These are phyloP conservation scores for Salvia rosmarinus DNA, from an alignment of 257 asterid genomes.

Conservation along the genomic window DNA sequence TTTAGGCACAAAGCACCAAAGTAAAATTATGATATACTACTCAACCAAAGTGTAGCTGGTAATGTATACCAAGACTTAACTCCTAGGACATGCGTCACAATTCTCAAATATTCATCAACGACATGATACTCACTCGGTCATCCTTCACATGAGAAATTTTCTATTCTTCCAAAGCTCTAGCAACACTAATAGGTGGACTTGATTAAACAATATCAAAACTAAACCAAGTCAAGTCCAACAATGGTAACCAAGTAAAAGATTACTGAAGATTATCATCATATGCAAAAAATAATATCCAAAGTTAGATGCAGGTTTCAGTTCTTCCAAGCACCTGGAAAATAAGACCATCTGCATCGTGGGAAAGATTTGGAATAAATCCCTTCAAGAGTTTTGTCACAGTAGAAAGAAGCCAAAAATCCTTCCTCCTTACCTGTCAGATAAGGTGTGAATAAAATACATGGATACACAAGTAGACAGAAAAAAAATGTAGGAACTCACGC, in stretches of 20 bases:
- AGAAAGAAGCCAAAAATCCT: constrained; percentile 95
- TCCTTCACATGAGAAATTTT: not conserved
- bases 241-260: not conserved
- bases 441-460: constrained; percentile 28
- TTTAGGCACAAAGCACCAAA: not conserved
- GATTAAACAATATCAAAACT: not conserved
- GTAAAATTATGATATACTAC: not conserved
- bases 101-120: constrained; percentile 9
- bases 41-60: constrained; percentile 19
- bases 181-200: not conserved
- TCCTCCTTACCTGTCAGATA: constrained; percentile 84
- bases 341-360: constrained; percentile 98
- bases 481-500: not conserved
- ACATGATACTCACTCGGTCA: not conserved
- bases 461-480: not conserved
- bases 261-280: not conserved
- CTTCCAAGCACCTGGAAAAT: constrained; percentile 77
- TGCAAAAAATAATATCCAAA: not conserved
- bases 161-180: not conserved
- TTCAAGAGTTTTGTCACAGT: constrained; percentile 83
- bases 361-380: constrained; percentile 90
- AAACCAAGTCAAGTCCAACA: not conserved
- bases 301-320: constrained; percentile 14
- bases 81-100: not conserved
- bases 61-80: constrained; percentile 3